Evolutionary conservation across 1,284 basidiomycete genomes (phyloP).

Genomic region (Anthracocystis setariae): DNA sequence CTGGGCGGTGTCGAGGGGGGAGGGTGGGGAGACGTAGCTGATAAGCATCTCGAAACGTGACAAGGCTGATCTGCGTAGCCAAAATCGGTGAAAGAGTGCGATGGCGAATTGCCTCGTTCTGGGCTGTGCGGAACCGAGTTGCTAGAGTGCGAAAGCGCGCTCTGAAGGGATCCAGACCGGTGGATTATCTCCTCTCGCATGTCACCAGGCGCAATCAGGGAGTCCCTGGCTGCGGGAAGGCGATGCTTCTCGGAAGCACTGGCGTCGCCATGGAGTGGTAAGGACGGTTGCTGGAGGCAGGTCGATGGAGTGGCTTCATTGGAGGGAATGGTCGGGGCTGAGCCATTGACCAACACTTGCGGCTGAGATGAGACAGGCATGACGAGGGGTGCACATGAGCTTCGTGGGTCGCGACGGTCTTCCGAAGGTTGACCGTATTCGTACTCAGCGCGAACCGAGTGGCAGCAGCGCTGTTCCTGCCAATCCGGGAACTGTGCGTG

Average conservation of each 20-base stretch:
- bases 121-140: conserved; percentile 19
- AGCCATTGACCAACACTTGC: conserved; percentile 9
- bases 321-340: conserved; percentile 1
- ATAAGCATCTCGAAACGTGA: conserved; percentile 8
- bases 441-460: conserved; percentile 31
- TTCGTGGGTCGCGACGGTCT: conserved; percentile 45
- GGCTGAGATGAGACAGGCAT: conserved; percentile 26
- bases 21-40: conserved; percentile 1
- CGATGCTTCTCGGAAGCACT: not conserved
- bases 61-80: conserved; percentile 14
- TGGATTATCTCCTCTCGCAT: not conserved
- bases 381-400: conserved; percentile 29
- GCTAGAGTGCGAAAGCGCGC: conserved; percentile 23
- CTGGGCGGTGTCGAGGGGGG: not conserved
- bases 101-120: conserved; percentile 29
- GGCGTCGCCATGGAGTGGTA: conserved; percentile 9
- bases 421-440: conserved; percentile 28
- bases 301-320: conserved; percentile 4
- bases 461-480: conserved; percentile 44
- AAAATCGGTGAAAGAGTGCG: conserved; percentile 27
- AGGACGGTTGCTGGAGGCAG: conserved; percentile 9
- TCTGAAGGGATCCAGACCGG: conserved; percentile 12
- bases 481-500: conserved; percentile 30
- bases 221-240: not conserved
- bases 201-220: not conserved